Evolutionary conservation across 768 basidiomycete species (phyloP), one percentile per base, ranked within the genome.

Genomic region (Boletus rubropictus): DNA sequence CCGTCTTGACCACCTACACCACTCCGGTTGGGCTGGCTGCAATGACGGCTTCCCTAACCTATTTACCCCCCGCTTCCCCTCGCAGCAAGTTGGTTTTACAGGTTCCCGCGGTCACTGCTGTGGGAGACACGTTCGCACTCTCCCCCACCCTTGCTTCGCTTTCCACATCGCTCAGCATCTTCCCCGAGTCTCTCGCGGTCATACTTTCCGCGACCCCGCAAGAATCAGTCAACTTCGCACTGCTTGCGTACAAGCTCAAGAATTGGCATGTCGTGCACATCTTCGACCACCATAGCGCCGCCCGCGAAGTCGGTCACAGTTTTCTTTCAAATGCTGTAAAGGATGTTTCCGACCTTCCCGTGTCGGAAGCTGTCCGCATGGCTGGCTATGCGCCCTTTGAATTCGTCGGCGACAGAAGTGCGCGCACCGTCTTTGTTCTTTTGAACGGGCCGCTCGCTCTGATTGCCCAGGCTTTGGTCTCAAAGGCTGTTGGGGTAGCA

Each of bases 161-260:
- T 48, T 74, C 80, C 22, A 74, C 82, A 6, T 68, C 78, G 12
- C 73, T 84, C 54, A 62, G 73, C 12, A 68, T 82, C 43, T 68
- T 94, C 22, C 81, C 84, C 3, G 77, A 82, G 47, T 74, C 79
- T 46, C 72, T 86, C 44, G 75, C 82, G 14, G 74, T 96, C 34
- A 68, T 96, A 40, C 75, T 95, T 46, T 94, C 92, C 32, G 82
- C 90, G 3, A 84, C 87, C 4, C 81, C 91, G 1, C 84, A 87
- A 53, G 90, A 96, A 63, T 74, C 87, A 14, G 77, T 84, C 39
- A 86, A 90, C 58, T 78, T 91, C 46, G 79, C 92, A 3, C 59
- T 78, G 22, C 73, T 90, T 39, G 74, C 90, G n/a, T 93, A 93
- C 71, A 75, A 73, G 49, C 66, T 87, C 41, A 73, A 75, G 14